A percentile compares a stretch with the other conserved stretches of the same genome.
phyloP scores from a whole-genome alignment of 228 moss, liverwort and hornwort species.

The Sphagnum magellanicum region DNA sequence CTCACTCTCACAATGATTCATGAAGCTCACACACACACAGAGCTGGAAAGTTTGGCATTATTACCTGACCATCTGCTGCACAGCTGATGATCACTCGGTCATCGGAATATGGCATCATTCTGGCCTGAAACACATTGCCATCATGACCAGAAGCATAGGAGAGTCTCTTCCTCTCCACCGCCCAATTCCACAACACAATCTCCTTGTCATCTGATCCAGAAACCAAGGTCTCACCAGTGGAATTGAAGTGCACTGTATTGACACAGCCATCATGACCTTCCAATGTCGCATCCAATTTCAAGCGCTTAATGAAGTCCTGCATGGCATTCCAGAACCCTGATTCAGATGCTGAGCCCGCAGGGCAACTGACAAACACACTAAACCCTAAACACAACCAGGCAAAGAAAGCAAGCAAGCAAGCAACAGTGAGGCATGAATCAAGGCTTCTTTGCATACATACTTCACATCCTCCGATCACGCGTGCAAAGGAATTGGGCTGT shows the following conservation, averaged over 20 bases:
- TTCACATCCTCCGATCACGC: conserved; percentile 81
- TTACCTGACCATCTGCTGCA: conserved; percentile 87
- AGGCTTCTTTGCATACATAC: conserved; percentile 8
- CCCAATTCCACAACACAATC: conserved; percentile 90
- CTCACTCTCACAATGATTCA: no score
- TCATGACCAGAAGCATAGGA: conserved; percentile 70
- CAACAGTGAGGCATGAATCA: neutral
- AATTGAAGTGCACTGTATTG: conserved; percentile 78
- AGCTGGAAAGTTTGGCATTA: no score
- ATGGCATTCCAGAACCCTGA: neutral
- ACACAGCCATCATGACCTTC: conserved; percentile 76
- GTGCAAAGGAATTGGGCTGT: conserved; percentile 46
- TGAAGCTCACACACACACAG: no score
- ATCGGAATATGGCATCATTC: conserved; percentile 84
- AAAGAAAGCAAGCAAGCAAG: neutral
- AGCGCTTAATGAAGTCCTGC: conserved; percentile 84
- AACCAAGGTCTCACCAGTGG: conserved; percentile 70
- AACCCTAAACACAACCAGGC: neutral
- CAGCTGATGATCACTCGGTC: conserved; percentile 83
- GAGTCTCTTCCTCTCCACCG: conserved; percentile 45
- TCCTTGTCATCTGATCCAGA: conserved; percentile 90
- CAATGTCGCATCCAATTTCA: conserved; percentile 40
- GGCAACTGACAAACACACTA: no score
- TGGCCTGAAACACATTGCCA: conserved; percentile 71
- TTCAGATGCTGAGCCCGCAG: neutral